A percentile compares a stretch with the other conserved stretches of the same genome.
Conservation (phyloP, 2,329 filamentous ascomycete species). For the Fusarium cyanostomum region DNA sequence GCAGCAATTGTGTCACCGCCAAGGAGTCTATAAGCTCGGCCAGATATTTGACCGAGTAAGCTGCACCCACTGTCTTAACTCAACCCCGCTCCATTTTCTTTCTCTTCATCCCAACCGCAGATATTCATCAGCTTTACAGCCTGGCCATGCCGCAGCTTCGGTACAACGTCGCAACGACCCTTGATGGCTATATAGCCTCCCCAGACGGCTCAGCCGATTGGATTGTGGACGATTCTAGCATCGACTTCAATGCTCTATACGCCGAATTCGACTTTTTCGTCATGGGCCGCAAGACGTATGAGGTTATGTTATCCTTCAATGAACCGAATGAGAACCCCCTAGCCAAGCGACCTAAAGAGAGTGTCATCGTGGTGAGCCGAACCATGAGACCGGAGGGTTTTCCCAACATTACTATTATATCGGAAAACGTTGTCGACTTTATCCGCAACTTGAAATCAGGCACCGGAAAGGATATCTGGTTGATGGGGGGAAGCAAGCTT, state of each 20-base stretch:
- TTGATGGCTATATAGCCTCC: slow-evolving; percentile 50
- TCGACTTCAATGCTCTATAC: slow-evolving; percentile 48
- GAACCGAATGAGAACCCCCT: slow-evolving; percentile 35
- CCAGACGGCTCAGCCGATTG: slow-evolving; percentile 43
- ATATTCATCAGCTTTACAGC: neutral
- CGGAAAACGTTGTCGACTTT: slow-evolving; percentile 21
- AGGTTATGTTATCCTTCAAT: slow-evolving; percentile 38
- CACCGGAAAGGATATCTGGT: slow-evolving; percentile 46
- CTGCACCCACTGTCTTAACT: too few species aligned
- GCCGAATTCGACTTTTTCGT: slow-evolving; percentile 46
- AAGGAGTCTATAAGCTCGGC: neutral
- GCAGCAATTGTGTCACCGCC: neutral
- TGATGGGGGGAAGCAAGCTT: slow-evolving; percentile 49
- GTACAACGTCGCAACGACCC: slow-evolving; percentile 48
- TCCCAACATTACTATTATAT: slow-evolving; percentile 40
- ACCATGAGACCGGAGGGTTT: slow-evolving; percentile 29
- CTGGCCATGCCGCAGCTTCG: slow-evolving; percentile 37
- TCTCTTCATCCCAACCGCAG: neutral
- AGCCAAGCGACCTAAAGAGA: slow-evolving; percentile 18
- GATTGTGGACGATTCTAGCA: slow-evolving; percentile 46
- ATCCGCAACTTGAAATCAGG: slow-evolving; percentile 36
- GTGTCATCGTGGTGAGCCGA: slow-evolving; percentile 45
- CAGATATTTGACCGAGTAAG: neutral
- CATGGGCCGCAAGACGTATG: slow-evolving; percentile 51
- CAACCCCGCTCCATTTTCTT: neutral